Evolutionary conservation across 108 stramenopile genomes (phyloP), one percentile per base, ranked within the genome.

Genomic region (Craspedostauros australis): DNA sequence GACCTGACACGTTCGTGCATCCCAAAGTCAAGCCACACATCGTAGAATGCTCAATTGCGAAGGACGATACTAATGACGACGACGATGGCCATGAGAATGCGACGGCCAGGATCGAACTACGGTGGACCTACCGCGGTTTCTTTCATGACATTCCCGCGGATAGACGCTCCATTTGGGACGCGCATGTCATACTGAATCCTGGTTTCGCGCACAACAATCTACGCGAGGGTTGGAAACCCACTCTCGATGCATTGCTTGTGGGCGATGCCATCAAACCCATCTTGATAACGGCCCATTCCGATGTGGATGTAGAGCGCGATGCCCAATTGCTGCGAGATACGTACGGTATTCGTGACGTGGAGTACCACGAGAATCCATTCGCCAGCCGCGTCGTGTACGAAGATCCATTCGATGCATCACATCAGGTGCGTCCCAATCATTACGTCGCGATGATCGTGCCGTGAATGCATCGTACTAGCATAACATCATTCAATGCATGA

Each of bases 151-250:
- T 57, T 6, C 50, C 54, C 32, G 46, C 14, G 9, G 46, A 31
- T 31, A 27, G 28, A 19, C 29, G 14, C 0, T 37, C 46, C 3
- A 0, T 1, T 14, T 85, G 81, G 72, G 66, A 89, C 40, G 70
- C 60, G 3, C 88, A 69, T 36, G 54, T 84, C 15, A 70, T 91
- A 6, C 83, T 91, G 66, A 94, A 94, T 70, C 93, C 93, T 15
- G 89, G 93, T 12, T 62, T 91, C 18, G 90, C 79, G 2, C 93
- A 94, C 62, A 77, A 76, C 27, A 76, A 91, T 58, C 68, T 94
- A 7, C 43, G 48, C 23, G 54, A 80, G 20, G 64, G 55, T 6
- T 94, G 93, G 93, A 24, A 40, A 14, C 71, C 75, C 15, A 86
- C 89, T 11, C 28, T 91, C 37, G 52, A 80, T 31, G n/a, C n/a